Evolutionary conservation across 2,329 filamentous ascomycete species (phyloP).

Genomic region (Penicillium psychrosexuale): DNA sequence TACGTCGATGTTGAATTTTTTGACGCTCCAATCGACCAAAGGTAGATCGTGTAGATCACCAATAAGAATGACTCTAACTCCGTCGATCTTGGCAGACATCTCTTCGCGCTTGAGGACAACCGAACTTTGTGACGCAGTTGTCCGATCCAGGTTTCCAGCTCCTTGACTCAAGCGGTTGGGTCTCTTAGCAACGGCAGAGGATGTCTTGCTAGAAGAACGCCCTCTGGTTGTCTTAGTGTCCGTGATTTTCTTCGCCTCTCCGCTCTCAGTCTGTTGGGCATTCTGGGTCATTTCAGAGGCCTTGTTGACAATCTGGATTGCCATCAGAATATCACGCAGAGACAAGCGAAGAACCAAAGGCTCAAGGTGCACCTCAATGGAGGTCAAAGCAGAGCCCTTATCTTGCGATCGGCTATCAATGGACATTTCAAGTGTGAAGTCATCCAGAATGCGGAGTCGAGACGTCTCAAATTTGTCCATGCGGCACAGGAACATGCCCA

Average conservation of each 20-base stretch:
- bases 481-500: slow-evolving; percentile 97
- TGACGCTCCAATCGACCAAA: slow-evolving; percentile 88
- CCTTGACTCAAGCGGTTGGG: slow-evolving; percentile 46
- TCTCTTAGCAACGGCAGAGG: slow-evolving; percentile 45
- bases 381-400: slow-evolving; percentile 62
- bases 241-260: slow-evolving; percentile 54
- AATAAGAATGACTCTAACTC: slow-evolving; percentile 87
- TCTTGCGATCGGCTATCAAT: slow-evolving; percentile 70
- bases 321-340: slow-evolving; percentile 88
- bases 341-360: slow-evolving; percentile 88
- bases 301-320: slow-evolving; percentile 85
- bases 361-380: slow-evolving; percentile 82
- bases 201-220: slow-evolving; percentile 46
- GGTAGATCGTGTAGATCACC: slow-evolving; percentile 94
- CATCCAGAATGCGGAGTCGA: slow-evolving; percentile 86
- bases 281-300: slow-evolving; percentile 73
- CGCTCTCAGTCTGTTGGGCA: slow-evolving; percentile 48
- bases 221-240: slow-evolving; percentile 44
- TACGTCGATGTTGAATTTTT: slow-evolving; percentile 79
- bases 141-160: slow-evolving; percentile 36
- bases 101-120: slow-evolving; percentile 68
- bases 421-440: slow-evolving; percentile 88
- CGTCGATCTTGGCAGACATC: slow-evolving; percentile 79
- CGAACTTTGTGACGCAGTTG: slow-evolving; percentile 43
- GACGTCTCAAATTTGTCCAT: slow-evolving; percentile 97